Base-by-base conservation (phyloP, 2,329 filamentous ascomycete genomes). In the Claviceps pusilla region DNA sequence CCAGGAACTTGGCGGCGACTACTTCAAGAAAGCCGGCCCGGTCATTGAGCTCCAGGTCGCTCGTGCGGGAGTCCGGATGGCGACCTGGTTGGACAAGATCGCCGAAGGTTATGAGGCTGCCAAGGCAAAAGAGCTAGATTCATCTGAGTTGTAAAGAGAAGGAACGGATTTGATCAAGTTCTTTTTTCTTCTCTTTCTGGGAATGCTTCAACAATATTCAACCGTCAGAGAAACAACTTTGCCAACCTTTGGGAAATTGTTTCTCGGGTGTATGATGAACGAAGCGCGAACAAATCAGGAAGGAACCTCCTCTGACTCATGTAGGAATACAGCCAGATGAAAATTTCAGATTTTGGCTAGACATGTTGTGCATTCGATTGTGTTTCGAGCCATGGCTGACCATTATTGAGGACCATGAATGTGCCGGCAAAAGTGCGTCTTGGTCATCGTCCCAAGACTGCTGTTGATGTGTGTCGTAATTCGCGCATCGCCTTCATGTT, bases 41-140 rank as follows among this genome's bases (percentile, higher is more conserved):
- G 77, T 83, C 55, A 73, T 87, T 48, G 80, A 87, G 66, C 64
- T 78, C 56, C 79, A 84, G 64, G 73, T 89, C 57, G 84, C 84
- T 7, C 79, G 78, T 58, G 85, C 81, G 4, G 85, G 85, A 11
- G 85, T 80, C 65, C 76, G 85, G 50, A 73, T 88, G 64, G 84
- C 79, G 2, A 76, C 76, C 24, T 87, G 81, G 80, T 68, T 87
- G 57, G 82, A 86, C 62, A 68, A 75, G 60, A 81, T 86, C 61
- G 79, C 72, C 9, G 67, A 72, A n/a, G 63, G 61, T 31, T 68
- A 64, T 58, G 56, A 60, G 35, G 56, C 58, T 24, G 62, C 55
- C 35, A 59, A 55, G 56, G 58, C 51, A 56, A 64, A 57, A 37
- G 58, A 62, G 7, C 39, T 57, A 45, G 49, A 56, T 29, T 58